A percentile compares a stretch with the other conserved stretches of the same genome.
Conservation (phyloP, 495 filamentous ascomycete genomes). For the Letharia lupina region DNA sequence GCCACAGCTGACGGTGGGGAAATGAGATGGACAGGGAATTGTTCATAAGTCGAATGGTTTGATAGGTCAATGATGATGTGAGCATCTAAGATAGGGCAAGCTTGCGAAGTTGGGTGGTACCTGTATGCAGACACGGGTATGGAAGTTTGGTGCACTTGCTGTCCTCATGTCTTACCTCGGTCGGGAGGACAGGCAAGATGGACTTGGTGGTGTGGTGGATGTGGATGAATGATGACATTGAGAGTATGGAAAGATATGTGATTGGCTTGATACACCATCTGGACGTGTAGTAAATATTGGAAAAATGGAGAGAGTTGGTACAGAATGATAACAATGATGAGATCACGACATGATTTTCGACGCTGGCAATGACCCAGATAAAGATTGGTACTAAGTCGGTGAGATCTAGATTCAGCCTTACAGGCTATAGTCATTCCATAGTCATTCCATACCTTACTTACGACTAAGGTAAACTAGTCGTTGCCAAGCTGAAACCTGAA, state of each 20-base stretch:
- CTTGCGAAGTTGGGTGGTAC: neutral
- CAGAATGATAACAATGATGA: neutral
- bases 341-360: neutral
- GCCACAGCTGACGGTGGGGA: constrained; percentile 8
- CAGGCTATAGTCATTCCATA: too few relatives aligned
- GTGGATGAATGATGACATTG: neutral
- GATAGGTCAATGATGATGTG: neutral
- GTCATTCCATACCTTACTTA: too few relatives aligned
- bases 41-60: neutral
- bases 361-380: too few relatives aligned
- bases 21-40: constrained; percentile 13
- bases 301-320: too few relatives aligned
- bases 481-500: too few relatives aligned
- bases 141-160: too few relatives aligned
- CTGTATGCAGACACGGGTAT: too few relatives aligned
- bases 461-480: too few relatives aligned
- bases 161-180: neutral
- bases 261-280: neutral
- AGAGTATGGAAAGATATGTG: neutral
- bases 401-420: constrained; percentile 2
- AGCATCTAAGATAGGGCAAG: constrained; percentile 1
- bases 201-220: neutral
- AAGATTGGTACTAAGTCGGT: neutral
- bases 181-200: neutral
- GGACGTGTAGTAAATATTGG: too few relatives aligned